A percentile compares a stretch with the other conserved stretches of the same genome.
Conservation (phyloP, 257 asterid genomes). For the Solanum bulbocastanum region DNA sequence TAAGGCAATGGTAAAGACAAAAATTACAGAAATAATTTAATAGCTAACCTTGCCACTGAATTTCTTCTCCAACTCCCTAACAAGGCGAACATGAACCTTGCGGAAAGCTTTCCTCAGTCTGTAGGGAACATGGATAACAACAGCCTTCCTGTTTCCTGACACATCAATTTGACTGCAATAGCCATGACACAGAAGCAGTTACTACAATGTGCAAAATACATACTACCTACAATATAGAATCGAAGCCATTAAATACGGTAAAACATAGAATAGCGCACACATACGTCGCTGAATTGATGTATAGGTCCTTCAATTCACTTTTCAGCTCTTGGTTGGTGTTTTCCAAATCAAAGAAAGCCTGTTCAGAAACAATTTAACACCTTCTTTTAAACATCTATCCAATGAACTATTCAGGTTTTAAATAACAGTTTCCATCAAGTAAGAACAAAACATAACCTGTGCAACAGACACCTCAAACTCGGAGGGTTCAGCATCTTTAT, state of each 20-base stretch:
- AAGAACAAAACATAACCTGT: background rate
- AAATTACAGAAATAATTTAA: background rate
- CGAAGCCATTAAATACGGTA: background rate
- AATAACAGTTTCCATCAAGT: background rate
- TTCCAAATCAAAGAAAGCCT: slow-evolving; percentile 20
- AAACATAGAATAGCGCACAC: background rate
- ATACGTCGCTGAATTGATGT: slow-evolving; percentile 19
- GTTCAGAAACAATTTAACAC: background rate
- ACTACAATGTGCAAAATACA: background rate
- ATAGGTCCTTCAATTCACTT: slow-evolving; percentile 24
- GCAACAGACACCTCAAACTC: slow-evolving; percentile 18
- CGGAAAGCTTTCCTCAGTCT: slow-evolving; percentile 25
- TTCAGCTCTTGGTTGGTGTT: slow-evolving; percentile 24
- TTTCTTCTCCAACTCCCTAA: slow-evolving; percentile 21
- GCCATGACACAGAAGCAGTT: background rate
- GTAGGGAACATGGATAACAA: slow-evolving; percentile 21
- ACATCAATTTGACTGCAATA: slow-evolving; percentile 19
- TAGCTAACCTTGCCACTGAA: slow-evolving; percentile 21
- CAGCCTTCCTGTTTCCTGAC: slow-evolving; percentile 16
- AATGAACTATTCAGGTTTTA: background rate
- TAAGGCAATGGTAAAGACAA: background rate
- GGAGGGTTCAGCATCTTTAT: slow-evolving; percentile 14
- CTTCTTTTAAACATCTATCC: background rate
- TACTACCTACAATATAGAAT: background rate
- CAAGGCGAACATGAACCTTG: slow-evolving; percentile 21